Base-by-base conservation (phyloP, 192 early-diverging fungal genomes). In the Chytriomyces sp. region DNA sequence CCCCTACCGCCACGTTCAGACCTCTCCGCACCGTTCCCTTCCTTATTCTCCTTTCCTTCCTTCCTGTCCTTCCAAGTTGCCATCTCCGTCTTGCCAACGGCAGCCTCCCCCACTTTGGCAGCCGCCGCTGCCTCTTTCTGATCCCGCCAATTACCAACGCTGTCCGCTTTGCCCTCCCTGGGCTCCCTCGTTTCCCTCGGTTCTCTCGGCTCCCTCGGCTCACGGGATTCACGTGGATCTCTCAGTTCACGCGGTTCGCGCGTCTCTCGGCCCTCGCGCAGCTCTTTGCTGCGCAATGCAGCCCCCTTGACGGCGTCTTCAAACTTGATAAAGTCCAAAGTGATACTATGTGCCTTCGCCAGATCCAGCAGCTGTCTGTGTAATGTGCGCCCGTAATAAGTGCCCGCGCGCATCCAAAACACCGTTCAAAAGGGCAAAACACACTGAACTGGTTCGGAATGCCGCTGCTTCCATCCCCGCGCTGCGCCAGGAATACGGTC, bases 261-360 rank as follows among this genome's bases (percentile, higher is more conserved):
- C 22, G 17, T 22, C 14, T 22, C 22, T 49, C 44, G 44, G 44
- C 22, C 22, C 22, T 49, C 44, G 14, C 22, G 14, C 17, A 22
- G 2, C 22, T 49, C 44, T 22, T 49, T 49, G 44, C 22, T 49
- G 44, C 44, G 44, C 3, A 32, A 28, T 10, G 65, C 28, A 14
- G 65, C 65, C 8, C 30, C 36, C 8, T 53, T 44, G 7, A 68
- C 65, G 3, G 65, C 65, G 25, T 68, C 65, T 6, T 68, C 65
- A 55, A 68, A 68, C 25, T 53, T 53, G 37, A 68, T 34, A 36
- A 53, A n/a, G 0, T 53, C 65, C 6, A 68, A 36, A 55, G 52
- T 53, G 6, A 68, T 19, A n/a, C 17, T 10, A 34, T 68, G 34
- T 34, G 31, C 33, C 12, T 68, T 53, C 32, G 28, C 52, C 8